Percentiles rank a stretch among this genome's conserved stretches.
Evolutionary conservation across 768 basidiomycete species (phyloP).

Genomic region (Kondoa subrosea): DNA sequence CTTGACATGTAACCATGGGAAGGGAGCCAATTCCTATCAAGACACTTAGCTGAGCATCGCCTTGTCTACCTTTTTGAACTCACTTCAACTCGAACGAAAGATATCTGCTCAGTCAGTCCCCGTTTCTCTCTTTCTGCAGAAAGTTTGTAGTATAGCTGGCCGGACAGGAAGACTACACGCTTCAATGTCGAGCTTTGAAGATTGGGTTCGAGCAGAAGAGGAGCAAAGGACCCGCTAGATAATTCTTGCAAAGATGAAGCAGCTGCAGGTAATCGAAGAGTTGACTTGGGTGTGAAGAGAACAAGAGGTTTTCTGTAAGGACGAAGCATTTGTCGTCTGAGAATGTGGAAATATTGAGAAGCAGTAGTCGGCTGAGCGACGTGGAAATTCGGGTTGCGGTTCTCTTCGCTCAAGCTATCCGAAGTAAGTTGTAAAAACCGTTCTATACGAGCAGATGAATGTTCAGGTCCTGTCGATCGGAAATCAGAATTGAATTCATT

Average conservation of each 20-base stretch:
- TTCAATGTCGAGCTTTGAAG: constrained; percentile 47
- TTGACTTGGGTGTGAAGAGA: constrained; percentile 66
- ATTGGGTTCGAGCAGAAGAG: constrained; percentile 26
- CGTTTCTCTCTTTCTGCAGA: constrained; percentile 46
- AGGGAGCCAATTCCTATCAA: constrained; percentile 67
- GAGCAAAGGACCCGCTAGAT: constrained; percentile 19
- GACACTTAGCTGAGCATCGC: constrained; percentile 39
- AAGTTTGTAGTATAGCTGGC: constrained; percentile 80
- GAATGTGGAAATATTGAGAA: constrained; percentile 79
- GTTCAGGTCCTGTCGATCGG: constrained; percentile 91
- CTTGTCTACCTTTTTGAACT: not conserved
- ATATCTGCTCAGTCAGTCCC: constrained; percentile 35
- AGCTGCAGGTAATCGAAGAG: constrained; percentile 58
- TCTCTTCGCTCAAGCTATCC: constrained; percentile 40
- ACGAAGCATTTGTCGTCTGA: constrained; percentile 67
- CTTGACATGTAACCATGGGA: constrained; percentile 51
- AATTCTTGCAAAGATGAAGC: constrained; percentile 52
- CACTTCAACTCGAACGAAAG: constrained; percentile 22
- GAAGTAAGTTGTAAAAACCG: constrained; percentile 84
- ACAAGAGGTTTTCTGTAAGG: constrained; percentile 76
- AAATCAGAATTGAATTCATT: too few relatives aligned
- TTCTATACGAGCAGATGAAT: constrained; percentile 68
- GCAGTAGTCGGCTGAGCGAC: constrained; percentile 78
- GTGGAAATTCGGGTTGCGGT: constrained; percentile 44
- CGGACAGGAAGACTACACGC: constrained; percentile 57